These are phyloP conservation scores for Beauveria australis DNA, from an alignment of 2,329 filamentous ascomycete species.

Conservation along the genomic window DNA sequence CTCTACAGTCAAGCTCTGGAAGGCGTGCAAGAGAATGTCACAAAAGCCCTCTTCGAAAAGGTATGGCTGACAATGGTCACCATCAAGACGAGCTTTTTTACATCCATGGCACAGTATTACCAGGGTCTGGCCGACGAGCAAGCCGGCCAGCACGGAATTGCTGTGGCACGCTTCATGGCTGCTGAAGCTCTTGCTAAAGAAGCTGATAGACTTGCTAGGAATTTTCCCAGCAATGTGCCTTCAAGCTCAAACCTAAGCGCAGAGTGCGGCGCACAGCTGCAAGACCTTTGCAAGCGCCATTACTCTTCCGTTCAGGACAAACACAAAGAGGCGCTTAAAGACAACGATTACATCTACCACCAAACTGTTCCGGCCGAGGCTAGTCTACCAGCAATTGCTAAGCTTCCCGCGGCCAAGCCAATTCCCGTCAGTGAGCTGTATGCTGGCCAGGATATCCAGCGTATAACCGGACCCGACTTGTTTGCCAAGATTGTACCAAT, in stretches of 20 bases:
- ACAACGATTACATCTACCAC: conserved; percentile 98
- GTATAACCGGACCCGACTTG: conserved; percentile 93
- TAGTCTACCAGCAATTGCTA: conserved; percentile 71
- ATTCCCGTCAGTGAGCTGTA: conserved; percentile 96
- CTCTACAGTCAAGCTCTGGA: conserved; percentile 83
- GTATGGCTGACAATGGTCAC: conserved; percentile 81
- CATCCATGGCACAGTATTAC: conserved; percentile 84
- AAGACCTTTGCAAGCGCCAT: conserved; percentile 81
- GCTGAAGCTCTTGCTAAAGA: conserved; percentile 74
- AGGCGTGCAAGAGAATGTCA: conserved; percentile 86
- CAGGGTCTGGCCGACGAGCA: conserved; percentile 89
- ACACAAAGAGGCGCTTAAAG: conserved; percentile 67
- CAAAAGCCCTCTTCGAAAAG: conserved; percentile 86
- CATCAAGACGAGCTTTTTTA: conserved; percentile 74
- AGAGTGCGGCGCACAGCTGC: conserved; percentile 65
- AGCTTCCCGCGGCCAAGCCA: conserved; percentile 89
- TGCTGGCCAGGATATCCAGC: conserved; percentile 91
- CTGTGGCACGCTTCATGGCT: conserved; percentile 72
- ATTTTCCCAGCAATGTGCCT: conserved; percentile 72
- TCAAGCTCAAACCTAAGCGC: conserved; percentile 74
- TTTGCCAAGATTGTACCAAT: conserved; percentile 96
- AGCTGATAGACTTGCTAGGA: conserved; percentile 65
- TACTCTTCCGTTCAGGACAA: conserved; percentile 73
- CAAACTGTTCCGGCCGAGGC: conserved; percentile 83
- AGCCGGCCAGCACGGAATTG: conserved; percentile 74